These are phyloP conservation scores for Spiromastix sp. DNA, from an alignment of 2,329 filamentous ascomycete species.

Conservation along the genomic window DNA sequence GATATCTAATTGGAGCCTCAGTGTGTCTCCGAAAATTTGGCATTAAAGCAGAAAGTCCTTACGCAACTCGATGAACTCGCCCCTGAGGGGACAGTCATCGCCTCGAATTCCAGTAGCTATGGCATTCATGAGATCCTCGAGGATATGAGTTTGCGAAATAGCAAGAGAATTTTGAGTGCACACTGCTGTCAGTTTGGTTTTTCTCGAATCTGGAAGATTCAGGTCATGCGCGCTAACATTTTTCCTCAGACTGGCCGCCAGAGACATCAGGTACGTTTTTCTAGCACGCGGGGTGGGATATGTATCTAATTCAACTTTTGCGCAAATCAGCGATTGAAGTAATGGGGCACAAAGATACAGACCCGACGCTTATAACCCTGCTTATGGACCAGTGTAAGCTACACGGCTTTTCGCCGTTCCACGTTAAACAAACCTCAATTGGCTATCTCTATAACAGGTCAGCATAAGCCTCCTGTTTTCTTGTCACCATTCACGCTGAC, in stretches of 20 bases:
- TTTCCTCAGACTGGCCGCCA: slow-evolving; percentile 28
- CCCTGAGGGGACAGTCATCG: slow-evolving; percentile 29
- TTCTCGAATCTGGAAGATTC: too few species aligned
- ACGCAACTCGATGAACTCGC: slow-evolving; percentile 30
- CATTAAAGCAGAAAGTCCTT: slow-evolving; percentile 33
- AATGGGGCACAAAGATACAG: slow-evolving; percentile 27
- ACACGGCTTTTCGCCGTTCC: slow-evolving; percentile 28
- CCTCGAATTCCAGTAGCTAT: slow-evolving; percentile 40
- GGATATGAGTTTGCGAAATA: slow-evolving; percentile 23
- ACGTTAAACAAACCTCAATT: slow-evolving; percentile 25
- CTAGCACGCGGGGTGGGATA: too few species aligned
- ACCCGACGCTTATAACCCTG: slow-evolving; percentile 19
- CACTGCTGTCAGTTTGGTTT: slow-evolving; percentile 32
- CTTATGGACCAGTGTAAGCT: slow-evolving; percentile 20
- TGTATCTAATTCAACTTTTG: too few species aligned
- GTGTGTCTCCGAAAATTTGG: slow-evolving; percentile 36
- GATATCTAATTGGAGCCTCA: slow-evolving; percentile 11
- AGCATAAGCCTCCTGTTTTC: too few species aligned
- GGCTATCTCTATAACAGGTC: slow-evolving; percentile 33
- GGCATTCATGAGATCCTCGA: slow-evolving; percentile 35
- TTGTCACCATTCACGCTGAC: neutral
- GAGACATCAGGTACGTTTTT: slow-evolving; percentile 22
- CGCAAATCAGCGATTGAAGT: slow-evolving; percentile 25
- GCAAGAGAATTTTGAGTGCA: slow-evolving; percentile 30
- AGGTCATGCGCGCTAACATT: neutral